A percentile compares a stretch with the other conserved stretches of the same genome.
Evolutionary conservation across 2,329 filamentous ascomycete genomes (phyloP).

Genomic region (Intubia oerlemansii): DNA sequence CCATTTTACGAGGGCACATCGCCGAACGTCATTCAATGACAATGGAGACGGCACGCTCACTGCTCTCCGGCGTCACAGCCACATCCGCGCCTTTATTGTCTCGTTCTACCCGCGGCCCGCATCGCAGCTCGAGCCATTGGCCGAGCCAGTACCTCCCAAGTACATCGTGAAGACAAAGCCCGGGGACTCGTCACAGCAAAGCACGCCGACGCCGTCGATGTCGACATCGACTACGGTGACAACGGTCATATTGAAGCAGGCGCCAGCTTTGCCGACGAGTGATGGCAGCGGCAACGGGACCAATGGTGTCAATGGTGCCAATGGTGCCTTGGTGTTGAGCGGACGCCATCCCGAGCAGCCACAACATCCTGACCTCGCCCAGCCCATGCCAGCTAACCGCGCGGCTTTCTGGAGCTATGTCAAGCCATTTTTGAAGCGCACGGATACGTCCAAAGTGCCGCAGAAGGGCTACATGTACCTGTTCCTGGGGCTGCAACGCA

Average conservation of each 20-base stretch:
- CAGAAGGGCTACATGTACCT: slow-evolving; percentile 8
- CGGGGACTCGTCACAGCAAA: background rate
- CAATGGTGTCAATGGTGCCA: background rate
- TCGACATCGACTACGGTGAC: background rate
- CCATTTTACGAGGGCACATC: background rate
- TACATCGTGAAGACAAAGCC: too few species aligned
- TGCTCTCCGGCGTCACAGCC: slow-evolving; percentile 4
- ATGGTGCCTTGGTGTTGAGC: background rate
- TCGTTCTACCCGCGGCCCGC: slow-evolving; percentile 7
- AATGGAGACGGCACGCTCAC: slow-evolving; percentile 11
- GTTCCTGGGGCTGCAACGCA: slow-evolving; percentile 10
- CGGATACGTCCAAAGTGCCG: slow-evolving; percentile 4
- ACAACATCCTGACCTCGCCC: background rate
- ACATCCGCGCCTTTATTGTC: slow-evolving; percentile 8
- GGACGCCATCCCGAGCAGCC: background rate
- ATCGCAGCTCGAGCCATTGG: slow-evolving; percentile 3
- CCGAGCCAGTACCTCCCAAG: too few species aligned
- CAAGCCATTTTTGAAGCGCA: slow-evolving; percentile 7
- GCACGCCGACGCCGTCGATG: background rate
- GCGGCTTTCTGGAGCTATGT: slow-evolving; percentile 12
- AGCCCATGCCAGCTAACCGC: background rate
- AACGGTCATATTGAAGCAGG: background rate
- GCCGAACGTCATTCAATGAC: background rate
- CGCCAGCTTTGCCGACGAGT: too few species aligned
- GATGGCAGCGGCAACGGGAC: too few species aligned